Conservation (phyloP, 108 stramenopile species). For the Cyclostephanos invisitatus region DNA sequence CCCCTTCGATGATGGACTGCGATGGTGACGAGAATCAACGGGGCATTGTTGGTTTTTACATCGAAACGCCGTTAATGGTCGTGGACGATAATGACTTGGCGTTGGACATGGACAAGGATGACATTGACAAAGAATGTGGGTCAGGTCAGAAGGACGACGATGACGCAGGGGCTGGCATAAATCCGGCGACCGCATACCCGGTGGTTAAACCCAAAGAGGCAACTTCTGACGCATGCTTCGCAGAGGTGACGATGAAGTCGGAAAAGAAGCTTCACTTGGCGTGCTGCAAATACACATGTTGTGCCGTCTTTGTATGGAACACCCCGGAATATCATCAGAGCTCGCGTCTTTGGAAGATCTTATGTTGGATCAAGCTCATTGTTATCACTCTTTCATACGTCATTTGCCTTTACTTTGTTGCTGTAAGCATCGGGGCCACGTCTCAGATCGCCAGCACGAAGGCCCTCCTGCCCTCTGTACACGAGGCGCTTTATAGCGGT, state of each 20-base stretch:
- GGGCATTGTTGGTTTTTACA: background rate
- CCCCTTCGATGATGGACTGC: background rate
- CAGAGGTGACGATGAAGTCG: background rate
- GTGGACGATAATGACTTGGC: background rate
- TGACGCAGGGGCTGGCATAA: background rate
- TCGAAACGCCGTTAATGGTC: background rate
- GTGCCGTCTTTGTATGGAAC: constrained; percentile 38
- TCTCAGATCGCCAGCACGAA: constrained; percentile 22
- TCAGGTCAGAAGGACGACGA: background rate
- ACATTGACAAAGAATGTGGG: background rate
- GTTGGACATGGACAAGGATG: too few relatives aligned
- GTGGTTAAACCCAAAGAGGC: background rate
- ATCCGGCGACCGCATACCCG: background rate
- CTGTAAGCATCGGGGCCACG: constrained; percentile 51
- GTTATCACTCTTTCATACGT: constrained; percentile 27
- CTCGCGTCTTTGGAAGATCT: constrained; percentile 34
- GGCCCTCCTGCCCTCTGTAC: constrained; percentile 28
- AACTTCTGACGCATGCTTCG: background rate
- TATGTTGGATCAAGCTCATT: constrained; percentile 37
- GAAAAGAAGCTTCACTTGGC: too few relatives aligned
- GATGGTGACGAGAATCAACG: background rate
- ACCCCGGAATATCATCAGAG: constrained; percentile 39
- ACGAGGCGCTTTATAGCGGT: constrained; percentile 34
- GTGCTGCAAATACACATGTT: constrained; percentile 20
- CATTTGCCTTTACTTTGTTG: constrained; percentile 46